Evolutionary conservation across 768 basidiomycete species (phyloP), one percentile per base, ranked within the genome.

Genomic region (Heimioporus sp.): DNA sequence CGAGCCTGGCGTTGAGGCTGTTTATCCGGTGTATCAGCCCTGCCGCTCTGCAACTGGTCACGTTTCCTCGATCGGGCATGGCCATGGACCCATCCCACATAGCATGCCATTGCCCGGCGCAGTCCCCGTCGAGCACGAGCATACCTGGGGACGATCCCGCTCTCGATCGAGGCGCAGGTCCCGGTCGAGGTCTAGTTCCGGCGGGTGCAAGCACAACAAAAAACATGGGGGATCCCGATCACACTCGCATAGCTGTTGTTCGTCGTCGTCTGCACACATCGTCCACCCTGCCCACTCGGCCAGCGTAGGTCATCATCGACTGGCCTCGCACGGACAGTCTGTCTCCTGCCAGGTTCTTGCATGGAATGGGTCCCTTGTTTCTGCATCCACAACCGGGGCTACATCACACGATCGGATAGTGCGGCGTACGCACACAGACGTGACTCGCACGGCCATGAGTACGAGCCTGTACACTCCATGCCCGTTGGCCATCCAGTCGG

Each of bases 121-220:
- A 13, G 15, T 12, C 13, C 11, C 35, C 13, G 35, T 35, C 35
- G 35, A 35, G 35, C 31, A 34, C 31, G 31, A 24, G 10, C 20
- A 24, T 31, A 12, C 8, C 8, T 39, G 48, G 5, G 48, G 39
- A 20, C 59, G 49, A 2, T 34, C 46, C 3, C 47, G 58, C 2
- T 58, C 61, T 37, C 55, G 53, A 59, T 68, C 62, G 34, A 15
- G 13, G 20, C 16, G 7, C 24, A 6, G 24, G 24, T 28, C 24
- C 24, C 24, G 24, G 17, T 64, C 55, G 39, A 60, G 52, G 43
- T 51, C 47, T 3, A 39, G 57, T 9, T 47, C 53, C 16, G 54
- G 54, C 24, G 52, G 5, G 16, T n/a, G 15, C 10, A 28, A 28
- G 16, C n/a, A 35, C 4, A 16, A 35, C 11, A 35, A 16, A 15